A percentile compares a stretch with the other conserved stretches of the same genome.
Evolutionary conservation across 2,329 filamentous ascomycete species (phyloP).

Genomic region (Trichoderma koningii): DNA sequence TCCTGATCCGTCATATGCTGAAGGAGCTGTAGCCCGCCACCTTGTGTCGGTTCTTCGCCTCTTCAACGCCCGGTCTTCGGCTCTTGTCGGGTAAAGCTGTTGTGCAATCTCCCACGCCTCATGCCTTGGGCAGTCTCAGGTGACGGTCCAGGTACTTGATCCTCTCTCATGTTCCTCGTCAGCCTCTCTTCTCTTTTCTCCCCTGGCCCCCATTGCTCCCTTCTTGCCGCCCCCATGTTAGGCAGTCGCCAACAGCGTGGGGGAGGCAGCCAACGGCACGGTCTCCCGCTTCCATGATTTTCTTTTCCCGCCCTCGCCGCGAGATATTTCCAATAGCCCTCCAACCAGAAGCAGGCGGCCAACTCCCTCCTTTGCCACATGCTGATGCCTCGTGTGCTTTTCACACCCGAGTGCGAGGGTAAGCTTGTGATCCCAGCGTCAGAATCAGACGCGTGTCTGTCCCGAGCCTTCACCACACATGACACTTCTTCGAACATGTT

Average conservation of each 20-base stretch:
- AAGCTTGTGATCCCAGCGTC: neutral
- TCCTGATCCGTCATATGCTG: neutral
- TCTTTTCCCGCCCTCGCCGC: neutral
- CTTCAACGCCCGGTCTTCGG: neutral
- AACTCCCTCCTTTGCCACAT: neutral
- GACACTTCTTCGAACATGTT: neutral
- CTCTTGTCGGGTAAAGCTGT: neutral
- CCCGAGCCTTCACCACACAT: neutral
- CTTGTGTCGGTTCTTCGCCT: neutral
- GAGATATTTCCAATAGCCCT: neutral
- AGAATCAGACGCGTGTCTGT: neutral
- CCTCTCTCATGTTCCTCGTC: no score
- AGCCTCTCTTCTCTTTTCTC: neutral
- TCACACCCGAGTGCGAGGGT: neutral
- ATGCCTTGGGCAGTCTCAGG: neutral
- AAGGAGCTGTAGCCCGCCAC: neutral
- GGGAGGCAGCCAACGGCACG: neutral
- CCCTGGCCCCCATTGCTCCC: neutral
- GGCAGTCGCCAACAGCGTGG: conserved; percentile 4
- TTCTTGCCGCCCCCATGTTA: neutral
- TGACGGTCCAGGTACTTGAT: neutral
- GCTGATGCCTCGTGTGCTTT: neutral
- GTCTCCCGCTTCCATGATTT: neutral
- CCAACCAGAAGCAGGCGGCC: neutral
- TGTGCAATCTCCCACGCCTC: neutral